Conservation (phyloP, 768 basidiomycete species). For the Trametes elegans region DNA sequence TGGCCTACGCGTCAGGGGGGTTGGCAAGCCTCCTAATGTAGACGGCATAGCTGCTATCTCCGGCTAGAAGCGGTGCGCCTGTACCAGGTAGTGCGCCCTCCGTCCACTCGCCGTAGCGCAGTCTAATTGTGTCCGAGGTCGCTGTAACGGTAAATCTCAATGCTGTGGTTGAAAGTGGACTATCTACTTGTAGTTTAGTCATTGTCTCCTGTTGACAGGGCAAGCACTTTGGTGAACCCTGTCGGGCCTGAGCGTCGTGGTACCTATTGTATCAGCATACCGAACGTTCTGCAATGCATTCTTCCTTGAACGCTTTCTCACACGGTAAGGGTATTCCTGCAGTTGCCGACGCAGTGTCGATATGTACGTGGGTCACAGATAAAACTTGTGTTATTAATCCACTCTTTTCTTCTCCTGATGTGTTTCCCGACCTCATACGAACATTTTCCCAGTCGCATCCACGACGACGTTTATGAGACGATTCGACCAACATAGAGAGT, state of each 20-base stretch:
- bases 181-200: neutral
- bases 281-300: neutral
- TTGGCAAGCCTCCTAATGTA: constrained; percentile 72
- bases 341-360: neutral
- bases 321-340: neutral
- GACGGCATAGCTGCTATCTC: neutral
- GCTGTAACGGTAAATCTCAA: no score
- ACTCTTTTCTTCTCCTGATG: no score
- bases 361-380: neutral
- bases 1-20: constrained; percentile 81
- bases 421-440: no score
- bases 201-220: neutral
- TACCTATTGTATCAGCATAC: neutral
- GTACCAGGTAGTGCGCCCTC: no score
- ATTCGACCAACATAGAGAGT: neutral
- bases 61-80: neutral
- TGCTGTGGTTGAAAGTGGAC: no score
- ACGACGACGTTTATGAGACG: neutral
- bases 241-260: neutral
- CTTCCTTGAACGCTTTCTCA: neutral
- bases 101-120: no score
- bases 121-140: no score
- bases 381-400: no score
- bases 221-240: no score
- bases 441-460: no score